Conservation (phyloP, 2,329 filamentous ascomycete species). For the Fusarium tricinctum region DNA sequence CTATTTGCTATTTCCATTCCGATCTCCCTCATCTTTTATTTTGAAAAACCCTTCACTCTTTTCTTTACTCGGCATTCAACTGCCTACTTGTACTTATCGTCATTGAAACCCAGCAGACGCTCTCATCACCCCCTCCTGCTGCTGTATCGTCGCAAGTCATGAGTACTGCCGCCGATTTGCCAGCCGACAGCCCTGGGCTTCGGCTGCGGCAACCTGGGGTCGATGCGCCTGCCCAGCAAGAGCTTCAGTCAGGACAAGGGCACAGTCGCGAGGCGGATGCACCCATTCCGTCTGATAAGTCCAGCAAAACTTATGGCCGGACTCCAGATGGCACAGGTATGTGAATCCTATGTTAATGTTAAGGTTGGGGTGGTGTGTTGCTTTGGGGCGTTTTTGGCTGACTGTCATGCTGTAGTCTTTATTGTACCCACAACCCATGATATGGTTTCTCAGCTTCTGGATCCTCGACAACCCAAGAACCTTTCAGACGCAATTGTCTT, state of each 20-base stretch:
- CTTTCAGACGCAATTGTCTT: slow-evolving; percentile 87
- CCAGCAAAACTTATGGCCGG: slow-evolving; percentile 87
- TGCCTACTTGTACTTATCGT: slow-evolving; percentile 1
- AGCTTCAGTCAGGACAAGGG: slow-evolving; percentile 27
- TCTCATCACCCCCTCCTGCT: slow-evolving; percentile 10
- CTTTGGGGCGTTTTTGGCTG: slow-evolving; percentile 35
- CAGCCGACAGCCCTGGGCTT: slow-evolving; percentile 46
- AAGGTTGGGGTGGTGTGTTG: slow-evolving; percentile 19
- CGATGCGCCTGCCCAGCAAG: slow-evolving; percentile 36
- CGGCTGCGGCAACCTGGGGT: slow-evolving; percentile 50
- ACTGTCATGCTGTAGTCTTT: slow-evolving; percentile 75
- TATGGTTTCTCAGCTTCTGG: slow-evolving; percentile 98
- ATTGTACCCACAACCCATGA: slow-evolving; percentile 96
- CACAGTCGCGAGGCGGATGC: slow-evolving; percentile 28
- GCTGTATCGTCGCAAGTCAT: slow-evolving; percentile 42
- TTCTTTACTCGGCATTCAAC: slow-evolving; percentile 12
- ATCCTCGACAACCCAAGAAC: slow-evolving; percentile 95
- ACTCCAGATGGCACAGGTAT: slow-evolving; percentile 91
- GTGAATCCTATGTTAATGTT: slow-evolving; percentile 53
- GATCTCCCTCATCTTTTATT: slow-evolving; percentile 26
- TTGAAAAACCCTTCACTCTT: slow-evolving; percentile 12
- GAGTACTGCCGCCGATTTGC: slow-evolving; percentile 52
- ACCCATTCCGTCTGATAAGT: slow-evolving; percentile 47
- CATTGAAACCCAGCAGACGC: neutral
- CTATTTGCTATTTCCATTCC: slow-evolving; percentile 29